Evolutionary conservation across 345 rosid species (phyloP).

Genomic region (Brassica rapa): DNA sequence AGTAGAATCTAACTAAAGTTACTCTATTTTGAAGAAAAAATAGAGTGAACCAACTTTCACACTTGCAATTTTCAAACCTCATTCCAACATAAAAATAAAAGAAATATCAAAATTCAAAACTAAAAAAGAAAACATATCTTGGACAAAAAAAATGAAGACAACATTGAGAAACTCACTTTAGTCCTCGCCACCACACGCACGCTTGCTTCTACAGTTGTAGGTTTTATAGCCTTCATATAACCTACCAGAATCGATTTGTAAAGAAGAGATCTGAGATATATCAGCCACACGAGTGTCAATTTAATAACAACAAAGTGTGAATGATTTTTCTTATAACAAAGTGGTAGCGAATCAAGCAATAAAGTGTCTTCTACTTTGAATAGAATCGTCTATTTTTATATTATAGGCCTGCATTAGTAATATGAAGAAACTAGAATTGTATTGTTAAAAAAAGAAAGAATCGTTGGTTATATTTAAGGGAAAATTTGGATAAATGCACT

Average conservation of each 20-base stretch:
- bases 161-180: constrained; percentile 22
- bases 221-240: constrained; percentile 33
- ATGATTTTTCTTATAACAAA: constrained; percentile 18
- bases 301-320: constrained; percentile 6
- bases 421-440: background rate
- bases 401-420: background rate
- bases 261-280: constrained; percentile 25
- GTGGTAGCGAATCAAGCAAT: constrained; percentile 18
- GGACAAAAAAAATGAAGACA: background rate
- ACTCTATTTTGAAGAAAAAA: too few relatives aligned
- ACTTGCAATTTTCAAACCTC: background rate
- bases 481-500: too few relatives aligned
- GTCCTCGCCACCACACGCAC: constrained; percentile 22
- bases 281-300: constrained; percentile 35
- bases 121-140: too few relatives aligned
- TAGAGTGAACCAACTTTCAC: background rate
- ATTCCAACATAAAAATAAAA: too few relatives aligned
- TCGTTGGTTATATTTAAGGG: background rate
- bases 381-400: constrained; percentile 2
- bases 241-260: constrained; percentile 29
- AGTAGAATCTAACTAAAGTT: too few relatives aligned
- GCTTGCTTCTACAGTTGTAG: constrained; percentile 13
- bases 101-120: too few relatives aligned
- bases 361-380: constrained; percentile 27
- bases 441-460: background rate